A percentile compares a stretch with the other conserved stretches of the same genome.
Conservation (phyloP, 768 basidiomycete genomes). For the Boletellus sp. region DNA sequence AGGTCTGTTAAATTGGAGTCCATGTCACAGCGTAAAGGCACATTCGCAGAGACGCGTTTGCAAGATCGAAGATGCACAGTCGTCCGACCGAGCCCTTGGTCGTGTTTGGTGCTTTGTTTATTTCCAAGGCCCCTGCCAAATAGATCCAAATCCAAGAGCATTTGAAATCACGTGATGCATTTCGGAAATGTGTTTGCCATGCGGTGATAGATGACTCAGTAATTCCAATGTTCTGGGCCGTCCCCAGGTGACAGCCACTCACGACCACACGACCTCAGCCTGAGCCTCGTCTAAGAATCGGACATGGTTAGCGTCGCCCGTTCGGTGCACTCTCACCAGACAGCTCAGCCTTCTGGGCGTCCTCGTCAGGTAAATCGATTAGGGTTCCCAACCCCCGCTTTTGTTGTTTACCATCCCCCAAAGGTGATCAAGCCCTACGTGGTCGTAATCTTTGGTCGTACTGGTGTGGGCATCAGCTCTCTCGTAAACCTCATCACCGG, state of each 20-base stretch:
- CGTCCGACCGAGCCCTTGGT: no score
- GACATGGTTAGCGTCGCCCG: conserved; percentile 1
- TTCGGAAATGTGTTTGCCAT: conserved; percentile 9
- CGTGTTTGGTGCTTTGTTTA: conserved; percentile 5
- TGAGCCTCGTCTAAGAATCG: neutral
- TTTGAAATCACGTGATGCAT: neutral
- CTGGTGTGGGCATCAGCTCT: conserved; percentile 29
- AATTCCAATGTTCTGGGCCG: neutral
- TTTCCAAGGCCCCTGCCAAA: conserved; percentile 11
- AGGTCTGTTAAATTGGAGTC: no score
- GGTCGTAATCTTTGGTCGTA: conserved; percentile 28
- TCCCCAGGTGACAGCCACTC: neutral
- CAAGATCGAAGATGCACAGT: no score
- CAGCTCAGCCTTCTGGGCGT: neutral
- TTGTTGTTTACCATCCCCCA: neutral
- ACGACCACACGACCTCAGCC: neutral
- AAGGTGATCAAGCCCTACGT: conserved; percentile 14
- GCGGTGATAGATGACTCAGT: conserved; percentile 7
- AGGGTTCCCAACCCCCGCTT: neutral
- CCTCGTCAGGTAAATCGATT: conserved; percentile 1
- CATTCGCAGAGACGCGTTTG: no score
- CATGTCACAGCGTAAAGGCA: no score
- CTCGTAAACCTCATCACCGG: conserved; percentile 27
- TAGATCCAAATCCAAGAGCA: neutral
- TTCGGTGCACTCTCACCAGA: neutral